Evolutionary conservation across 805 yeast genomes (phyloP).

Genomic region (Isabelozyma rhagii): DNA sequence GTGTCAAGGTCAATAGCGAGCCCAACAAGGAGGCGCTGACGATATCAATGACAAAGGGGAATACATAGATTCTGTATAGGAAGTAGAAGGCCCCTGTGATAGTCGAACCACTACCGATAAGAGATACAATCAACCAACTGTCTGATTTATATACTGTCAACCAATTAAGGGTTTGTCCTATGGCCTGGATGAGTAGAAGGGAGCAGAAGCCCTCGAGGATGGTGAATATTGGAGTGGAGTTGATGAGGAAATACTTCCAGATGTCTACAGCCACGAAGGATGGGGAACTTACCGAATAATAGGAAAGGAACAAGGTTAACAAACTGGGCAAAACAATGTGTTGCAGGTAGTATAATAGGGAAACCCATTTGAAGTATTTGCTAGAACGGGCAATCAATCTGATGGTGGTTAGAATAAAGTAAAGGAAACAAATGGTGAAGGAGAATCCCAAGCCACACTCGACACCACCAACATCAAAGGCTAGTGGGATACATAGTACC

Average conservation of each 20-base stretch:
- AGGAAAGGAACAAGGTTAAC: slow-evolving; percentile 62
- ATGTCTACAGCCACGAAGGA: slow-evolving; percentile 37
- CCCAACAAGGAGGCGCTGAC: slow-evolving; percentile 83
- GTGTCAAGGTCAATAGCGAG: slow-evolving; percentile 72
- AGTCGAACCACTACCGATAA: slow-evolving; percentile 69
- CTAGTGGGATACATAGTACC: slow-evolving; percentile 81
- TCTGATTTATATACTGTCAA: slow-evolving; percentile 62
- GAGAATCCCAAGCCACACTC: slow-evolving; percentile 87
- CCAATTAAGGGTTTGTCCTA: slow-evolving; percentile 80
- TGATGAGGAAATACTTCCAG: slow-evolving; percentile 71
- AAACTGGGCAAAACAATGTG: slow-evolving; percentile 80
- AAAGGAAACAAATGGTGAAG: slow-evolving; percentile 53
- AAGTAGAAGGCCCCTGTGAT: slow-evolving; percentile 76
- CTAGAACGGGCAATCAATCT: slow-evolving; percentile 50
- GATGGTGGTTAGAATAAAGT: slow-evolving; percentile 70
- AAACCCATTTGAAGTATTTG: slow-evolving; percentile 42
- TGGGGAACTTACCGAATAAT: slow-evolving; percentile 31
- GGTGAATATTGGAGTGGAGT: slow-evolving; percentile 87
- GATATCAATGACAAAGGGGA: slow-evolving; percentile 67
- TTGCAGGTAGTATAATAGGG: slow-evolving; percentile 70
- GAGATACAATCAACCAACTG: slow-evolving; percentile 71
- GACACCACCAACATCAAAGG: slow-evolving; percentile 91
- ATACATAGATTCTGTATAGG: slow-evolving; percentile 76
- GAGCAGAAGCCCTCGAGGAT: slow-evolving; percentile 92
- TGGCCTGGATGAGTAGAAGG: slow-evolving; percentile 83